A percentile compares a stretch with the other conserved stretches of the same genome.
Evolutionary conservation across 2,329 filamentous ascomycete genomes (phyloP).

Genomic region (Aspergillus ruber): DNA sequence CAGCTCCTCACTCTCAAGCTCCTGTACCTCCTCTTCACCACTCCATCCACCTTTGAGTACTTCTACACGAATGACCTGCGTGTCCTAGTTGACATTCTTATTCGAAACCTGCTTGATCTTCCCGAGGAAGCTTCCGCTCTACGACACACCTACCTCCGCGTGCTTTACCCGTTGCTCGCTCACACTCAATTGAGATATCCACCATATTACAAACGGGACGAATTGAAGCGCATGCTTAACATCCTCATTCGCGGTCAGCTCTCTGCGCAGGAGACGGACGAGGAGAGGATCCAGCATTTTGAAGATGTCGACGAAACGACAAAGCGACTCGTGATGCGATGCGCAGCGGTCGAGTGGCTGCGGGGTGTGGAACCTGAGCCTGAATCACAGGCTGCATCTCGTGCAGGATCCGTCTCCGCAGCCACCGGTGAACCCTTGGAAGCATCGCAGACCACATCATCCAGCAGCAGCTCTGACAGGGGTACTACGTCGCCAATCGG

Average conservation of each 20-base stretch:
- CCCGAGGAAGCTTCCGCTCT: constrained; percentile 69
- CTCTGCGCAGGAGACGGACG: constrained; percentile 42
- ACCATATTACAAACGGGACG: constrained; percentile 85
- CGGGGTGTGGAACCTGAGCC: constrained; percentile 22
- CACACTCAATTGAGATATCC: constrained; percentile 85
- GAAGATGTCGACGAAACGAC: constrained; percentile 47
- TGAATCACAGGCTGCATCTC: constrained; percentile 15
- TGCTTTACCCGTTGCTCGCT: constrained; percentile 80
- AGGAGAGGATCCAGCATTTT: constrained; percentile 43
- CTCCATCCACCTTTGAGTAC: constrained; percentile 85
- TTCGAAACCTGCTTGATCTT: constrained; percentile 92
- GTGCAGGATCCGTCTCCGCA: constrained; percentile 7
- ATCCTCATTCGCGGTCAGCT: constrained; percentile 68
- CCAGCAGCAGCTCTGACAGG: constrained; percentile 3
- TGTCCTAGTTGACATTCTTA: constrained; percentile 89
- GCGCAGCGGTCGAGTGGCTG: constrained; percentile 43
- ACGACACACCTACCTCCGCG: constrained; percentile 88
- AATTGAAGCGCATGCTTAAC: constrained; percentile 68
- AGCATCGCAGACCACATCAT: constrained; percentile 4
- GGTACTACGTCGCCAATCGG: not conserved
- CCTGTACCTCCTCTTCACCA: constrained; percentile 91
- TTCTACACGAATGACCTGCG: constrained; percentile 97
- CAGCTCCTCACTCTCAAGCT: constrained; percentile 96
- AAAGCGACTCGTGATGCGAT: constrained; percentile 41
- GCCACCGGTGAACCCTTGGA: not conserved